A percentile compares a stretch with the other conserved stretches of the same genome.
phyloP scores from a whole-genome alignment of 768 basidiomycete genomes.

The Infundibulicybe gibba region DNA sequence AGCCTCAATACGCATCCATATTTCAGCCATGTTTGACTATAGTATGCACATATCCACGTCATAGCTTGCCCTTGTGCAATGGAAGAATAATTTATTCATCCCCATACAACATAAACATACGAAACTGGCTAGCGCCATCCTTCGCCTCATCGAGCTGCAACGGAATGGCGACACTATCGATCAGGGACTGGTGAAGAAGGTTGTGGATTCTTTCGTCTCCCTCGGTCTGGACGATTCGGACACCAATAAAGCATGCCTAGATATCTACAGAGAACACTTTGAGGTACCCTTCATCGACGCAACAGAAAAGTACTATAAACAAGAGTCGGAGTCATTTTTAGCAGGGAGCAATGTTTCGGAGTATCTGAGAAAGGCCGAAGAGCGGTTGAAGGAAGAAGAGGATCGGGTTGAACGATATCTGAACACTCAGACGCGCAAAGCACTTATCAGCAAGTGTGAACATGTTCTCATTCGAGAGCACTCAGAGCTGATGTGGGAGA shows the following conservation, averaged over 20 bases:
- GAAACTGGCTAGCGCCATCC: constrained; percentile 83
- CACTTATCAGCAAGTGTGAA: constrained; percentile 81
- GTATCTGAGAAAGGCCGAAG: constrained; percentile 93
- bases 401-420: constrained; percentile 94
- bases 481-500: constrained; percentile 83
- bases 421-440: constrained; percentile 83
- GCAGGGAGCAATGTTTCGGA: constrained; percentile 88
- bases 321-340: constrained; percentile 89
- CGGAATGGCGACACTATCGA: constrained; percentile 94
- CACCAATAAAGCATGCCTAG: constrained; percentile 88
- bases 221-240: constrained; percentile 92
- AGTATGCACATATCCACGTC: constrained; percentile 1
- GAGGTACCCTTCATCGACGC: constrained; percentile 85
- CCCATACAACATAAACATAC: constrained; percentile 79
- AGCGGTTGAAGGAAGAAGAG: constrained; percentile 89
- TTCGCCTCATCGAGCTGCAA: constrained; percentile 89
- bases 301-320: constrained; percentile 88
- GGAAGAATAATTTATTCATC: constrained; percentile 89
- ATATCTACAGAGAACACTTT: constrained; percentile 90
- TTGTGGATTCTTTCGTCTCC: constrained; percentile 93
- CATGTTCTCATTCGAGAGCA: constrained; percentile 89
- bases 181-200: constrained; percentile 88
- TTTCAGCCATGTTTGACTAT: background rate
- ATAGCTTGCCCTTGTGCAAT: constrained; percentile 92
- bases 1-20: constrained; percentile 18